Conservation (phyloP, 1,139 yeast species). For the Diutina scorzettiae region DNA sequence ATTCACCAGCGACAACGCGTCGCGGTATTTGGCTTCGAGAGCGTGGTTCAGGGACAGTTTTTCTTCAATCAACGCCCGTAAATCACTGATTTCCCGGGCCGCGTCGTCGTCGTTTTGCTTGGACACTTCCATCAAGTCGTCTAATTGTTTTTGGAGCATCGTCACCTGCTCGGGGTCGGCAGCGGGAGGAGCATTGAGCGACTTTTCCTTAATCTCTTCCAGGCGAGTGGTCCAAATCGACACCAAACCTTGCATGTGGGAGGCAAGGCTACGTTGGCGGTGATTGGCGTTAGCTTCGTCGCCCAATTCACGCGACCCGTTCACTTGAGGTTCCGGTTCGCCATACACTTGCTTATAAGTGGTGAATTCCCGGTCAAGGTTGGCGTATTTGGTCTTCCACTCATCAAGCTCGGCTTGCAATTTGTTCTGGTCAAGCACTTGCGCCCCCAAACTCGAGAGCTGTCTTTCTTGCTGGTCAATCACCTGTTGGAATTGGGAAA, state of each 20-base stretch:
- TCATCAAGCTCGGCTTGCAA: background rate
- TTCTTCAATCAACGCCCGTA: conserved; percentile 19
- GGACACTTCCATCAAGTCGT: conserved; percentile 28
- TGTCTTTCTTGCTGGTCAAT: conserved; percentile 42
- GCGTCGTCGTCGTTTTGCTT: conserved; percentile 27
- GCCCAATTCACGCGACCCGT: background rate
- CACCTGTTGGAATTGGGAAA: conserved; percentile 41
- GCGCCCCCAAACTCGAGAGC: conserved; percentile 28
- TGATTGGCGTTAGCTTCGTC: background rate
- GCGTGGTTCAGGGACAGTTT: conserved; percentile 8
- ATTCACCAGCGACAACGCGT: conserved; percentile 59
- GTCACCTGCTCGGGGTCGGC: conserved; percentile 18
- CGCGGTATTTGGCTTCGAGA: conserved; percentile 47
- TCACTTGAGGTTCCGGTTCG: background rate
- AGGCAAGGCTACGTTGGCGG: conserved; percentile 13
- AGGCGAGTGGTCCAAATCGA: conserved; percentile 20
- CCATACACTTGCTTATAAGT: background rate
- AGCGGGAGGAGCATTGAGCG: conserved; percentile 4
- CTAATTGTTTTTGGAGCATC: conserved; percentile 37
- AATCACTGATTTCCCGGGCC: conserved; percentile 19
- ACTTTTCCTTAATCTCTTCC: conserved; percentile 1
- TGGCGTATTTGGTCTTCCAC: conserved; percentile 14
- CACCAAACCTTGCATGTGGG: conserved; percentile 29
- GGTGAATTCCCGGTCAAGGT: conserved; percentile 28
- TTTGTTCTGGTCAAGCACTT: background rate